Evolutionary conservation across 129 eudicot species (phyloP), one percentile per base, ranked within the genome.

Genomic region (Smallanthus sonchifolius): DNA sequence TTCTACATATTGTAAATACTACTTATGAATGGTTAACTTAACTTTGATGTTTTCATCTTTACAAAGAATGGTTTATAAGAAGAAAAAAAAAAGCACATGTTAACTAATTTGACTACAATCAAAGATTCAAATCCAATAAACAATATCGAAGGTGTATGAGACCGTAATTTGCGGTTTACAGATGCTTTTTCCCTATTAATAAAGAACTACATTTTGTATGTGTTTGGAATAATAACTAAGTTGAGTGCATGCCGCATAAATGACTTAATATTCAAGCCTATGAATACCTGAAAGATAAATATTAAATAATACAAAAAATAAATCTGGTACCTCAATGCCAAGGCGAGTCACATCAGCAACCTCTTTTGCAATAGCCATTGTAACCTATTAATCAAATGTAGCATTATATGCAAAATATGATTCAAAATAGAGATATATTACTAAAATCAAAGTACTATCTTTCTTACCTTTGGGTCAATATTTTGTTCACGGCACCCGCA

Each of bases 341-440:
- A 88, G 96, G 20, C 96, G 91, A 74, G 96, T 88, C 45, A 94
- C 97, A 61, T 91, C 72, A 61, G 99, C 99, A 82, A 94, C 99
- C 88, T 94, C 99, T 85, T 92, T 82, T 60, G 96, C 97, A 78
- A 94, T 91, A 67, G 97, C 84, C 97, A 94, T 94, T 24, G 96
- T 91, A 36, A 94, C 88, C 96, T 94, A 47, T 40, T 24, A 52
- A 69, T 77, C 37, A 43, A 62, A 71, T 30, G 37, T 54, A 75
- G 62, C 44, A 45, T 76, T 56, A 68, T 72, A 73, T 54, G 43
- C 15, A 14, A 32, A 32, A 4, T 10, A 56, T 5, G 36, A 61
- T 34, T 35, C 67, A 61, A 61, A 61, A 34, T 14, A 34, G 40
- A 34, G 16, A 34, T 47, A 17, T 14, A 34, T 34, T 11, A 67